A percentile compares a stretch with the other conserved stretches of the same genome.
Conservation (phyloP, 2,329 filamentous ascomycete species). For the Allantophomopsis lycopodina region DNA sequence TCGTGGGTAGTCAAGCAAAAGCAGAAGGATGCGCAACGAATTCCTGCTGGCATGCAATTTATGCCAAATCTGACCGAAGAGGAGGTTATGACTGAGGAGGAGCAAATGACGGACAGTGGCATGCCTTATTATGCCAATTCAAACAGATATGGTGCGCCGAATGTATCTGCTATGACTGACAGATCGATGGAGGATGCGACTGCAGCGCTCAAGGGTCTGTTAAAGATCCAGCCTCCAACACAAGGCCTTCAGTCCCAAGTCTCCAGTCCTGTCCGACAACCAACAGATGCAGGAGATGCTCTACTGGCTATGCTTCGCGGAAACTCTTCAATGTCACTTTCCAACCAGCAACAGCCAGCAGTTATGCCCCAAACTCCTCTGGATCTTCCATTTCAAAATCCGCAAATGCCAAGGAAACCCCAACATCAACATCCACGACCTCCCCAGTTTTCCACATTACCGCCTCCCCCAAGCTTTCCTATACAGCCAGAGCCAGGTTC, state of each 20-base stretch:
- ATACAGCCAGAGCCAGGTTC: slow-evolving; percentile 15
- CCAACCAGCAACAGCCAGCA: slow-evolving; percentile 4
- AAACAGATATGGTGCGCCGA: neutral
- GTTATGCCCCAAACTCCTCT: slow-evolving; percentile 32
- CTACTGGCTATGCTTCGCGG: slow-evolving; percentile 38
- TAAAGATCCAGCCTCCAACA: slow-evolving; percentile 39
- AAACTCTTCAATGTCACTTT: slow-evolving; percentile 6
- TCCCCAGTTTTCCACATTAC: slow-evolving; percentile 29
- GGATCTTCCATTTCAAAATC: slow-evolving; percentile 35
- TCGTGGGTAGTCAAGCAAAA: slow-evolving; percentile 84
- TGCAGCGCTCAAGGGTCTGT: slow-evolving; percentile 32
- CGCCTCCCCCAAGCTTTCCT: slow-evolving; percentile 33
- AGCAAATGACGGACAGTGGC: slow-evolving; percentile 19
- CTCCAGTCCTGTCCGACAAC: slow-evolving; percentile 3
- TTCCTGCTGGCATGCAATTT: slow-evolving; percentile 25
- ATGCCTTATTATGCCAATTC: slow-evolving; percentile 1
- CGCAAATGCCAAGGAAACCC: slow-evolving; percentile 39
- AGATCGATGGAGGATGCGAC: slow-evolving; percentile 34
- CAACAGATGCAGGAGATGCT: slow-evolving; percentile 22
- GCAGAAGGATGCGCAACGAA: slow-evolving; percentile 48
- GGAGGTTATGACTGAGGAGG: slow-evolving; percentile 49
- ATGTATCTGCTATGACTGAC: neutral
- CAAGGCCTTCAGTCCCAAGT: slow-evolving; percentile 28
- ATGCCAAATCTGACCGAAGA: slow-evolving; percentile 32
- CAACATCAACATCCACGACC: slow-evolving; percentile 36